Conservation (phyloP, 306 rosid species). For the Medicago arabica region DNA sequence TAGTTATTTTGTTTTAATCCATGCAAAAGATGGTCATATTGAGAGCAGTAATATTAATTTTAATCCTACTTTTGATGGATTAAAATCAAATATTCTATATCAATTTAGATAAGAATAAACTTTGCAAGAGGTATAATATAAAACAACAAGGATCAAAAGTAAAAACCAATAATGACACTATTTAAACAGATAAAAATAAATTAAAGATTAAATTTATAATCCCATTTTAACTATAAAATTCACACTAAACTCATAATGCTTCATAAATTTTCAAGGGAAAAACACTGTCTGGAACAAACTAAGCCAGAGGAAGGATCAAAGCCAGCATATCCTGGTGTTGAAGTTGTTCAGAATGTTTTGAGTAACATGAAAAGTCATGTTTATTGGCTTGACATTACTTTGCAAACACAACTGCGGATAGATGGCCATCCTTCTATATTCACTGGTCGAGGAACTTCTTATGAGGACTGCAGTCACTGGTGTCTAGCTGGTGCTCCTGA, state of each 20-base stretch:
- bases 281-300: slow-evolving; percentile 45
- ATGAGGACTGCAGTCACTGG: slow-evolving; percentile 76
- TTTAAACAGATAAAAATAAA: no score
- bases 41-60: no score
- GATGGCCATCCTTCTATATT: slow-evolving; percentile 82
- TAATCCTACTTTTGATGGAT: no score
- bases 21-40: no score
- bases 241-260: background rate
- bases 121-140: no score
- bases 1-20: no score
- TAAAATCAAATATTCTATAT: no score
- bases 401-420: slow-evolving; percentile 68
- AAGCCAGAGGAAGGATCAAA: slow-evolving; percentile 51
- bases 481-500: slow-evolving; percentile 83
- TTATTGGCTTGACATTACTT: slow-evolving; percentile 64
- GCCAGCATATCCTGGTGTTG: slow-evolving; percentile 55
- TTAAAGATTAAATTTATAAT: no score
- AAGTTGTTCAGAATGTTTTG: slow-evolving; percentile 53
- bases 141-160: background rate
- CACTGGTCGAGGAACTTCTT: slow-evolving; percentile 46
- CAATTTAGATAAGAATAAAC: no score
- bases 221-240: no score
- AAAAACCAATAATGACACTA: no score
- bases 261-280: slow-evolving; percentile 39
- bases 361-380: slow-evolving; percentile 47